Conservation (phyloP, 2,329 filamentous ascomycete species). For the Epichloe gansuensis region DNA sequence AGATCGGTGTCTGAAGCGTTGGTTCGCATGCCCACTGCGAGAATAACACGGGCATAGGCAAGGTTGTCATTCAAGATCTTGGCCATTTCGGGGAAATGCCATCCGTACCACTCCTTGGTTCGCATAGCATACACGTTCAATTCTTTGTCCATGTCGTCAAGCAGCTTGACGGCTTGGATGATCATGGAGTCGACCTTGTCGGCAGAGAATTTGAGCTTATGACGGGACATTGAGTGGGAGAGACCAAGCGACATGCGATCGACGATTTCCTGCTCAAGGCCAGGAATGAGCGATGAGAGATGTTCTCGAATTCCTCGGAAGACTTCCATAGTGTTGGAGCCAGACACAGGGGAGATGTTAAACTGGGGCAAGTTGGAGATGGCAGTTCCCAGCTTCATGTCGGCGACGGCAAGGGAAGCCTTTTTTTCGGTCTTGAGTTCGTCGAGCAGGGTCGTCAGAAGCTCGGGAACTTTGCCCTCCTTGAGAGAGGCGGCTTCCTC, state of each 20-base stretch:
- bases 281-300: conserved; percentile 79
- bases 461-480: conserved; percentile 88
- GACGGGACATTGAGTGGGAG: conserved; percentile 88
- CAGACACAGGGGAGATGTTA: conserved; percentile 69
- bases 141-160: conserved; percentile 97
- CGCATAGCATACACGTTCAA: conserved; percentile 98
- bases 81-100: conserved; percentile 98
- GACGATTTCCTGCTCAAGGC: conserved; percentile 71
- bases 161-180: conserved; percentile 84
- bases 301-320: conserved; percentile 92
- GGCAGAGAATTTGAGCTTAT: conserved; percentile 97
- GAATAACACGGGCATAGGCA: conserved; percentile 78
- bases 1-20: conserved; percentile 68
- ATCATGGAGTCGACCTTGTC: conserved; percentile 99
- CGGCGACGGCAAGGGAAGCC: conserved; percentile 82
- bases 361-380: conserved; percentile 87
- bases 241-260: conserved; percentile 93
- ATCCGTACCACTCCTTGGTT: conserved; percentile 99
- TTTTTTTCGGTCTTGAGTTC: conserved; percentile 95
- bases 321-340: conserved; percentile 51
- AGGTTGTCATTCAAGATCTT: conserved; percentile 96
- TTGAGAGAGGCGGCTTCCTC: conserved; percentile 81
- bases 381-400: conserved; percentile 80
- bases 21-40: conserved; percentile 78
- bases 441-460: conserved; percentile 70